Conservation (phyloP, 306 rosid species). For the Senna siamea region DNA sequence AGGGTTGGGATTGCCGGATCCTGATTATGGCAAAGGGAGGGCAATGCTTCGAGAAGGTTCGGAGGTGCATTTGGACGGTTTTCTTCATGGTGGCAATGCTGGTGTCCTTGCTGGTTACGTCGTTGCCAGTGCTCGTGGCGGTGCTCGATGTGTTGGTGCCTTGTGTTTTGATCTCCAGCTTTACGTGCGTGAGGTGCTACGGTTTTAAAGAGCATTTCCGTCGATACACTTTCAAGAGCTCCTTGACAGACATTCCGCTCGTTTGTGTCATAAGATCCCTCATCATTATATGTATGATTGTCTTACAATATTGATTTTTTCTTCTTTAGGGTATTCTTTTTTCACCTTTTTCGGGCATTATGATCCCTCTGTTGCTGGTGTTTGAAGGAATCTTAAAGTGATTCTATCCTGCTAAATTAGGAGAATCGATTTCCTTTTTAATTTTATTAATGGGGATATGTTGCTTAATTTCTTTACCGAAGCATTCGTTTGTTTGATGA, state of each 20-base stretch:
- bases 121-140: slow-evolving; percentile 89
- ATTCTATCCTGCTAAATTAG: slow-evolving; percentile 19
- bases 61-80: slow-evolving; percentile 75
- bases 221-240: slow-evolving; percentile 88
- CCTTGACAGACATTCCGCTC: slow-evolving; percentile 89
- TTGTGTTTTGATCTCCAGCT: slow-evolving; percentile 80
- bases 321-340: not conserved
- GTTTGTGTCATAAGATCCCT: slow-evolving; percentile 87
- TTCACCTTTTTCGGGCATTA: slow-evolving; percentile 15
- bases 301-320: not conserved
- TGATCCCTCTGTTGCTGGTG: slow-evolving; percentile 12
- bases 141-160: slow-evolving; percentile 77
- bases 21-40: slow-evolving; percentile 78
- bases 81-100: slow-evolving; percentile 94
- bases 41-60: slow-evolving; percentile 66
- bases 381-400: slow-evolving; percentile 10
- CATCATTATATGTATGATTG: slow-evolving; percentile 74
- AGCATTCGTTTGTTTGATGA: not conserved
- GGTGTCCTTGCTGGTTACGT: slow-evolving; percentile 79
- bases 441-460: not conserved
- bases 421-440: not conserved
- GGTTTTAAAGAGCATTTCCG: slow-evolving; percentile 72
- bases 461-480: slow-evolving; percentile 28
- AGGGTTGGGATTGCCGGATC: too few species aligned
- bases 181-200: slow-evolving; percentile 81